Evolutionary conservation across 148 eudicot species (phyloP), one percentile per base, ranked within the genome.

Genomic region (Spergularia marina): DNA sequence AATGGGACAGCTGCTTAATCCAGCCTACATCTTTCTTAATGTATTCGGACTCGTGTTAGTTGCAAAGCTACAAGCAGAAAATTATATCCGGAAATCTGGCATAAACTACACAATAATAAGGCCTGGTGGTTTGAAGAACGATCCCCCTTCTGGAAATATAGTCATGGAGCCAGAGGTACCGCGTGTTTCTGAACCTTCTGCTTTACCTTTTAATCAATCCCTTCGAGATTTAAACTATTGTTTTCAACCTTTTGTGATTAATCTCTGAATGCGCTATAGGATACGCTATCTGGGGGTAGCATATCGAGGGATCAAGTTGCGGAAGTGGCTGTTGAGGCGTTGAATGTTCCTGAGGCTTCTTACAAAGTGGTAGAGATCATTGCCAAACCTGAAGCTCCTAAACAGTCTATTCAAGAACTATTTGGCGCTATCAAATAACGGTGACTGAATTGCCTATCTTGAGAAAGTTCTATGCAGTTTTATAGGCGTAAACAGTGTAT

Each of bases 231-330:
- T 70, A 34, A 39, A 36, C 20, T 56, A 68, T 69, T 69, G 30
- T 14, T 21, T 40, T 12, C 13, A 25, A 51, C 17, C 30, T 58
- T 10, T 52, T 13, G 39, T 68, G 11, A 10, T 40, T 14, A 23
- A 25, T 13, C 49, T n/a, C 21, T 73, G 44, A 16, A 62, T 15
- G 2, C 11, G 5, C 10, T 74, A 12, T 57, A 94, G 98, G 98
- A 94, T 83, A 91, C 96, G 39, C 85, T 94, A 17, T 83, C 65
- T 23, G 89, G 85, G 51, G 98, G 93, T 2, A 89, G 94, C 6
- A 89, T 93, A 79, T 93, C 98, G 6, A 87, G 98, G 75, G 98
- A 94, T 84, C 96, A 89, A 76, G 98, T 94, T 52, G 98, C 98
- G 6, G 91, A 94, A 84, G 98, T 91, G 72, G 93, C 96, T 34